These are phyloP conservation scores for Hypoxylon sp. DNA, from an alignment of 2,329 filamentous ascomycete genomes.

Conservation along the genomic window DNA sequence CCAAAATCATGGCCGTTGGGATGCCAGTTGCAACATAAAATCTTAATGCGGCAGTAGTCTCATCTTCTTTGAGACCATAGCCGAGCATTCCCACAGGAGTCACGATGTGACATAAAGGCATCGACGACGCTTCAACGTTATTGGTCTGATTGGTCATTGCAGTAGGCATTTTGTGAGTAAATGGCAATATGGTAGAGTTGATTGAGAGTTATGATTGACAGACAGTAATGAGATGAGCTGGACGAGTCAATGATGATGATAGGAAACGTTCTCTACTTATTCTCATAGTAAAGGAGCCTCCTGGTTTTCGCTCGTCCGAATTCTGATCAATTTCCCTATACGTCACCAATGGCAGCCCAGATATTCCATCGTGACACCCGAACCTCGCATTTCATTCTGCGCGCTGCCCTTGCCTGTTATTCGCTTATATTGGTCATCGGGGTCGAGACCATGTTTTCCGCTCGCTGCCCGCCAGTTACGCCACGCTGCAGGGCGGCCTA, in stretches of 20 bases:
- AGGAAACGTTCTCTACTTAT: constrained; percentile 22
- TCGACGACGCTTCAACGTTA: constrained; percentile 16
- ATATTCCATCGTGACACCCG: constrained; percentile 13
- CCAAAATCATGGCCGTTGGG: constrained; percentile 54
- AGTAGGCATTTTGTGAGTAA: constrained; percentile 23
- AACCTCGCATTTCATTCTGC: constrained; percentile 27
- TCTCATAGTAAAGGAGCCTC: constrained; percentile 18
- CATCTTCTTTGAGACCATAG: constrained; percentile 59
- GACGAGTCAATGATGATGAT: neutral
- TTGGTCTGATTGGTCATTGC: constrained; percentile 7
- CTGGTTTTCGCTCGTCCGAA: constrained; percentile 12
- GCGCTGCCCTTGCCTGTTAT: constrained; percentile 6
- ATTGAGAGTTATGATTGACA: neutral
- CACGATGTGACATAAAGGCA: constrained; percentile 57
- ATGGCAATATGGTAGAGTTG: neutral
- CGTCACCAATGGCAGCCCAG: constrained; percentile 28
- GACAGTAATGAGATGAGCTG: neutral
- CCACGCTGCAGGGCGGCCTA: constrained; percentile 3
- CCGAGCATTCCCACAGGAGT: constrained; percentile 65
- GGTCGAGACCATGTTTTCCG: constrained; percentile 7
- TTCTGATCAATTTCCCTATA: constrained; percentile 16
- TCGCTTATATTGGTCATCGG: constrained; percentile 18
- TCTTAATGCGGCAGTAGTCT: constrained; percentile 47
- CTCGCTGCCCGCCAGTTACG: constrained; percentile 5
- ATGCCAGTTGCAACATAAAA: constrained; percentile 46